Base-by-base conservation (phyloP, 345 rosid species). In the Melaleuca alternifolia region DNA sequence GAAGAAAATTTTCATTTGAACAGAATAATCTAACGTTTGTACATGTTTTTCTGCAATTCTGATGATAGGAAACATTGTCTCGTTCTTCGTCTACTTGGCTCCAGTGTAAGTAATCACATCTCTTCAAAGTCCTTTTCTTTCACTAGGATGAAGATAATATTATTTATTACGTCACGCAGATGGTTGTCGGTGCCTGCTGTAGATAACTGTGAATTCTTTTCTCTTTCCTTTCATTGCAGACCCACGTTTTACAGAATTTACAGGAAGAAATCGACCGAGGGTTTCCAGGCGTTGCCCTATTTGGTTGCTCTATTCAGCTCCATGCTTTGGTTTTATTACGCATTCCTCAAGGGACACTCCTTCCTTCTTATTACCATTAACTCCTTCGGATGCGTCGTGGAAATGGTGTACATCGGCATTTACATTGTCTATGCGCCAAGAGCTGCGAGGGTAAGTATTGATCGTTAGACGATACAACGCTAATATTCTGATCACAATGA, bases 321-420 rank as follows among this genome's bases (percentile, higher is more conserved):
- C 61, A 95, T 93, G 98, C 91, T 98, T 3, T 98, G 99, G 99
- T 92, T 96, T 23, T 95, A 92, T 88, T 98, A 98, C 87, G 98
- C 99, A 33, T 86, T 91, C 87, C 76, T 92, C 18, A 96, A 98
- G 71, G 85, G 83, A 50, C 85, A 90, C 77, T 95, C 95, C 54
- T 84, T 94, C 82, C 98, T 98, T 71, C 93, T 98, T 77, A 85
- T 95, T 90, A 96, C 99, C 87, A 95, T 96, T 84, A 98, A 98
- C 91, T 85, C 94, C 10, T 91, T 98, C 14, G 99, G 99, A 52
- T 94, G 94, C 89, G 86, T 93, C 61, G 86, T 96, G 5, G 97
- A 98, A 88, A 93, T 91, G 50, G 76, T 94, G 28, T 98, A 96
- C 92, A 93, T 94, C 81, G 14, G 88, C 88, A 62, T 95, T 83